Evolutionary conservation across 2,329 filamentous ascomycete species (phyloP).

Genomic region (Aspergillus hiratsukae): DNA sequence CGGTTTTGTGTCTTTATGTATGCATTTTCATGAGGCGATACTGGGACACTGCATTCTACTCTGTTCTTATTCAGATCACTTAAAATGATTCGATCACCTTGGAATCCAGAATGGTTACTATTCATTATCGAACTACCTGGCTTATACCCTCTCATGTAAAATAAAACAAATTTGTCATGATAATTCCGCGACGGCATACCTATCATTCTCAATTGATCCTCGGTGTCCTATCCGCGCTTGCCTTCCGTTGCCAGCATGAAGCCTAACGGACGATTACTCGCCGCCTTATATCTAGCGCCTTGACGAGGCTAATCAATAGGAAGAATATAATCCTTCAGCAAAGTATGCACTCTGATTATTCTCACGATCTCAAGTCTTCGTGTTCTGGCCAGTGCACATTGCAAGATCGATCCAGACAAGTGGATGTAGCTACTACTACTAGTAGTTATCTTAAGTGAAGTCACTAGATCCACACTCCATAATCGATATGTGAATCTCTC

Average conservation of each 20-base stretch:
- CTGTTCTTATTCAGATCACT: neutral
- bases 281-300: neutral
- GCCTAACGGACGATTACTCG: neutral
- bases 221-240: too few relatives aligned
- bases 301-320: neutral
- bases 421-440: neutral
- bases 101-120: neutral
- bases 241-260: neutral
- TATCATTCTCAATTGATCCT: neutral
- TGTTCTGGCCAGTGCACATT: too few relatives aligned
- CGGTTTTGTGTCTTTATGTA: neutral
- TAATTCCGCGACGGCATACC: neutral
- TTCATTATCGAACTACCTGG: neutral
- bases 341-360: too few relatives aligned
- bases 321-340: too few relatives aligned
- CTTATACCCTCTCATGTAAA: neutral
- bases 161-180: neutral
- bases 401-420: neutral
- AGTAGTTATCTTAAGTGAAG: too few relatives aligned
- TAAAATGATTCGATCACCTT: neutral
- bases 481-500: neutral
- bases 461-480: neutral
- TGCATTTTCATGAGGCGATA: neutral
- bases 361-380: neutral
- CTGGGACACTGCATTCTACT: neutral